Evolutionary conservation across 176 grass and related monocot species (phyloP).

Genomic region (Oryza glaberrima): DNA sequence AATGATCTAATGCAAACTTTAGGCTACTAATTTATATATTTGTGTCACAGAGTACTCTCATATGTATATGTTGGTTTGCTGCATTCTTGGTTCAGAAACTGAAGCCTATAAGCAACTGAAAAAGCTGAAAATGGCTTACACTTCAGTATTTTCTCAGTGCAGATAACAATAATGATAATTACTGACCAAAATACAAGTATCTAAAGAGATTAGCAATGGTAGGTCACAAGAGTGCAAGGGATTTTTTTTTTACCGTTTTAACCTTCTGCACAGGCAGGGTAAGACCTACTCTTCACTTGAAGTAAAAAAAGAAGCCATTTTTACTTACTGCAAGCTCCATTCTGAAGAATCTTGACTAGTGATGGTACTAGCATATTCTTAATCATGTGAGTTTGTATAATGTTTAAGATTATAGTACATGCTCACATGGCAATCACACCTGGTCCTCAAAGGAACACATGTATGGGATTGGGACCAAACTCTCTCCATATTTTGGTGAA

Average conservation of each 20-base stretch:
- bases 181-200: background rate
- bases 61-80: background rate
- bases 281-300: background rate
- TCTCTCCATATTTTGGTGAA: conserved; percentile 31
- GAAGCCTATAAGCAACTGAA: background rate
- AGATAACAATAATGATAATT: background rate
- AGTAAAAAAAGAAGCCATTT: background rate
- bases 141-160: background rate
- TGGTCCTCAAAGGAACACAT: conserved; percentile 31
- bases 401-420: conserved; percentile 41
- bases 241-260: background rate
- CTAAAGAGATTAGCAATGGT: background rate
- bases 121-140: background rate
- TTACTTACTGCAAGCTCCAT: conserved; percentile 5
- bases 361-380: conserved; percentile 22
- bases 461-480: conserved; percentile 31
- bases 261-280: background rate
- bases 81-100: background rate
- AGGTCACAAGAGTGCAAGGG: too few relatives aligned
- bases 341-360: background rate
- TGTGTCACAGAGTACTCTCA: background rate
- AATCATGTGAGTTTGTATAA: conserved; percentile 27
- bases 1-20: conserved; percentile 25
- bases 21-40: background rate
- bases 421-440: conserved; percentile 46